Base-by-base conservation (phyloP, 1,284 basidiomycete genomes). In the Paramarasmius palmivorus region DNA sequence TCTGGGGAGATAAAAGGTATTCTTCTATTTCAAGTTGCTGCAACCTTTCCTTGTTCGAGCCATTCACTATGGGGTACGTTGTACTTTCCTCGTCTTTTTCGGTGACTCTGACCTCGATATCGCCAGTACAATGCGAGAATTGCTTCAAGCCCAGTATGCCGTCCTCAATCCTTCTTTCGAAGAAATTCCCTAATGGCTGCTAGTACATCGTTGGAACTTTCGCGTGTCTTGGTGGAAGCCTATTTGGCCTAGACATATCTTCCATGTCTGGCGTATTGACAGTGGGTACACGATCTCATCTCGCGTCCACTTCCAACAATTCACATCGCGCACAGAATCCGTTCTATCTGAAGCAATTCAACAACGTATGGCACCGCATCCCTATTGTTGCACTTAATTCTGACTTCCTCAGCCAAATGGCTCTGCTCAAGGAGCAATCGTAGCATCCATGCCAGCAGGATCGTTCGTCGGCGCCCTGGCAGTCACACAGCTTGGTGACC, bases 251-350 rank as follows among this genome's bases (percentile, higher is more conserved):
- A 72, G 88, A 91, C 76, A 90, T 90, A 63, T 88, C 83, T 57
- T 85, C 86, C 65, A 90, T 90, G 88, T 87, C 86, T 57, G 87
- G 84, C n/a, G 85, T 90, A 47, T 70, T 90, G 62, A 85, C 72
- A 59, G 86, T 86, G 61, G 56, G 82, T 67, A 32, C 22, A 19
- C 26, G 23, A 40, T 36, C 44, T 26, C 52, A 32, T 12, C 12
- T 10, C 26, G 17, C 29, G n/a, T 23, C 15, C 23, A 17, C 12
- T 10, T 49, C 29, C 7, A 36, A n/a, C n/a, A n/a, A 34, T 25
- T 52, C 47, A 25, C 12, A 12, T 32, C 29, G 36, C 26, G 46
- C 32, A n/a, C 57, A 84, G 83, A 88, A 86, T 61, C 66, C 76
- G 9, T 72, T 77, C 26, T 88, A 87, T 63, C 68, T 78, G 52